phyloP scores from a whole-genome alignment of 2,329 filamentous ascomycete species.

The Gnomoniopsis sp. region DNA sequence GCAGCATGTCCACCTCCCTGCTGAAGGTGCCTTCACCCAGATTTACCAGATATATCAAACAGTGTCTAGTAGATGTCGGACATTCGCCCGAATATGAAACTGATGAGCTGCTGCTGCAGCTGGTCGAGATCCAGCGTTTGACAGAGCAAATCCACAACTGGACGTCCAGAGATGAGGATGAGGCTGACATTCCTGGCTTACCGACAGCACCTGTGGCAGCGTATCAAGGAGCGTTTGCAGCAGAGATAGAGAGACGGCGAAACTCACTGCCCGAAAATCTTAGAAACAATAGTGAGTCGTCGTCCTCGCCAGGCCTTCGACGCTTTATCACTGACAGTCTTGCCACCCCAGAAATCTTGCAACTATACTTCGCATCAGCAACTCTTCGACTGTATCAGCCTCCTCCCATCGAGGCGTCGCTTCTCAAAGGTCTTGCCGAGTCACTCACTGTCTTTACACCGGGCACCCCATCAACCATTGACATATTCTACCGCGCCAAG shows the following conservation, averaged over 20 bases:
- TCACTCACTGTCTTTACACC: conserved; percentile 30
- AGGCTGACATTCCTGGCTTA: conserved; percentile 30
- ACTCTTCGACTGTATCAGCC: conserved; percentile 46
- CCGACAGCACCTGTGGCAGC: conserved; percentile 39
- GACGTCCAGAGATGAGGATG: conserved; percentile 31
- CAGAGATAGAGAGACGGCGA: conserved; percentile 41
- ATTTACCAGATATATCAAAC: conserved; percentile 50
- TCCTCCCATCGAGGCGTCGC: conserved; percentile 36
- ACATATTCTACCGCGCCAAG: conserved; percentile 48
- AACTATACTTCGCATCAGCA: conserved; percentile 37
- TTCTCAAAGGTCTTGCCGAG: conserved; percentile 40
- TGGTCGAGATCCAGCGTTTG: conserved; percentile 48
- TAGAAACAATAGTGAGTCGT: conserved; percentile 34
- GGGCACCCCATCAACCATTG: conserved; percentile 39
- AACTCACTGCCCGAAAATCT: conserved; percentile 33
- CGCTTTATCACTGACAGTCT: neutral
- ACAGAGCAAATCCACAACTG: conserved; percentile 46
- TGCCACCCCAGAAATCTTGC: conserved; percentile 32
- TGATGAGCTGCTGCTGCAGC: conserved; percentile 42
- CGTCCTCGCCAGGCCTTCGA: neutral
- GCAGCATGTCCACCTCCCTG: conserved; percentile 39
- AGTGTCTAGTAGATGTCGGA: conserved; percentile 46
- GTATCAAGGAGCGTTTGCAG: conserved; percentile 43
- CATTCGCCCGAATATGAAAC: conserved; percentile 40
- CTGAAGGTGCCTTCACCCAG: conserved; percentile 44